A percentile compares a stretch with the other conserved stretches of the same genome.
phyloP scores from a whole-genome alignment of 2,329 filamentous ascomycete species.

The Xylaria sp. region DNA sequence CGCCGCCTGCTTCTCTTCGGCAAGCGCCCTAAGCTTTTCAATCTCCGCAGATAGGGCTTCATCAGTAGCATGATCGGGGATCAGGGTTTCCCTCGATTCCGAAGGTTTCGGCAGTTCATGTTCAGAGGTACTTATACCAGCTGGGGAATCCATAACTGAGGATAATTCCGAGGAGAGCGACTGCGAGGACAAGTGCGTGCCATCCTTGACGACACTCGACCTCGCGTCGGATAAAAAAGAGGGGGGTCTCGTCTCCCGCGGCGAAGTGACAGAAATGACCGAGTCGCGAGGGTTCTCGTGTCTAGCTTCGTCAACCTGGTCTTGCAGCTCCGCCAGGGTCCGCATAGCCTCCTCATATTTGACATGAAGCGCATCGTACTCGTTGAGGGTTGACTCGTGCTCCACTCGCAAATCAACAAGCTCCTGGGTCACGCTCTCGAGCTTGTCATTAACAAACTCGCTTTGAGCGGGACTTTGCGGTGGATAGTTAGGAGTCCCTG shows the following conservation, averaged over 20 bases:
- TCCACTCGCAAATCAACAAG: slow-evolving; percentile 87
- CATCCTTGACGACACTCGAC: slow-evolving; percentile 71
- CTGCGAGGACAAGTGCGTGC: slow-evolving; percentile 74
- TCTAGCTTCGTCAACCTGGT: slow-evolving; percentile 77
- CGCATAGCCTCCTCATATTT: slow-evolving; percentile 92
- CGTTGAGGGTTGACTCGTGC: slow-evolving; percentile 80
- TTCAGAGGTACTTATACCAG: slow-evolving; percentile 65
- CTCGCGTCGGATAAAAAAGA: slow-evolving; percentile 85
- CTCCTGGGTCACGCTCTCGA: slow-evolving; percentile 89
- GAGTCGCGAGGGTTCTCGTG: slow-evolving; percentile 63
- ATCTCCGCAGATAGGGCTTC: slow-evolving; percentile 65
- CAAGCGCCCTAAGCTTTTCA: slow-evolving; percentile 68
- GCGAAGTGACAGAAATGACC: slow-evolving; percentile 56
- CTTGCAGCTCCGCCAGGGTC: slow-evolving; percentile 81
- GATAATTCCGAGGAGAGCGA: slow-evolving; percentile 94
- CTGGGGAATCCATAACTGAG: slow-evolving; percentile 77
- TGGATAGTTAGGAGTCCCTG: slow-evolving; percentile 43
- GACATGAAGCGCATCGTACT: slow-evolving; percentile 78
- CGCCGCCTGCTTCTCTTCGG: slow-evolving; percentile 75
- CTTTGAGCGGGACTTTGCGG: slow-evolving; percentile 76
- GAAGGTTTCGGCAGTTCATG: slow-evolving; percentile 56
- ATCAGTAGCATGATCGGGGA: slow-evolving; percentile 39
- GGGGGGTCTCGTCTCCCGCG: slow-evolving; percentile 60
- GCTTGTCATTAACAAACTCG: slow-evolving; percentile 86
- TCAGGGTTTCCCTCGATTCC: slow-evolving; percentile 42